Base-by-base conservation (phyloP, 2,329 filamentous ascomycete genomes). In the Aureobasidium sp. region DNA sequence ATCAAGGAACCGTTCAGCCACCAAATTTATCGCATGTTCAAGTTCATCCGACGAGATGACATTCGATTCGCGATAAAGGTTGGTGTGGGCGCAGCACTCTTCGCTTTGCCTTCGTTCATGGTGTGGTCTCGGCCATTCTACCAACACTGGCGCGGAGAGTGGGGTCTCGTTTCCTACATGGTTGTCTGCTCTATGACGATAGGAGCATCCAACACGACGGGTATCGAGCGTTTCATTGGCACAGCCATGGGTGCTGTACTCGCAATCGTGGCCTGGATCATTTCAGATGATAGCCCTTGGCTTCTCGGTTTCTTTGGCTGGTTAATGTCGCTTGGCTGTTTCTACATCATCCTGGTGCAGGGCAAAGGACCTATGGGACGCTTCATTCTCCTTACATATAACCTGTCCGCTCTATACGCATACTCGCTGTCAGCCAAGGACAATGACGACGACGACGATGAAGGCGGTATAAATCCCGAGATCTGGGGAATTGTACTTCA, bases 131-230 rank as follows among this genome's bases (percentile, higher is more conserved):
- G 91, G 58, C 89, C 89, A 0, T 81, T 88, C 22, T 99, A 97
- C 72, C 82, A 85, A 58, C 87, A 88, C 69, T 97, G 92, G 91
- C 82, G 93, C 72, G 93, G 93, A 33, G 94, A 99, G 79, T 99
- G 94, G 94, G 94, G 94, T 24, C 80, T 99, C 2, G 75, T 99
- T 61, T 96, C 91, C 0, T 97, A 96, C 78, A 97, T 97, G 93
- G 86, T 97, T 70, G 94, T 99, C 27, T 96, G 92, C 71, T 91
- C 90, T 40, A 97, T 97, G 91, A 99, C 93, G 0, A 93, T 97
- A 24, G 94, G 94, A 31, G 91, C 94, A 8, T 90, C 91, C 27
- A 99, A 97, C 73, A 96, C 93, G 1, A 97, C 93, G 0, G 92
- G 91, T 4, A 85, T 86, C 70, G 86, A 92, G 53, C 86, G 94